Evolutionary conservation across 75 land plant species (phyloP), one percentile per base, ranked within the genome.

Genomic region (Sequoia sempervirens): DNA sequence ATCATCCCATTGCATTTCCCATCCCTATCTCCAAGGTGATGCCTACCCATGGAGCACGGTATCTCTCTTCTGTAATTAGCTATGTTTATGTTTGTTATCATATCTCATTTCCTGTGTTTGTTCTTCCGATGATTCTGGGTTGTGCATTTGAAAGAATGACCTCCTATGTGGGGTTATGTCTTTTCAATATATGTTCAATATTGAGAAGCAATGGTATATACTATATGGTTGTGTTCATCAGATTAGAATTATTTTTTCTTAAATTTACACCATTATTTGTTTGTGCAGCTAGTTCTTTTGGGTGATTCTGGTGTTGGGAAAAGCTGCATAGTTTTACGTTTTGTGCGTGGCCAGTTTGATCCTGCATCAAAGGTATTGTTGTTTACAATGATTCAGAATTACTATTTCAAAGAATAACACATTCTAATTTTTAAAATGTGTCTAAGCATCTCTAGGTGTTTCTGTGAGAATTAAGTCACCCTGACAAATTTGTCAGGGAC

Each of bases 291-390:
- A 76, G 99, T 97, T 41, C 87, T 97, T 58, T 84, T 97, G 56
- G 99, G 99, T 5, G 96, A 96, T 88, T 97, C 99, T 37, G 99
- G 99, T 74, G 99, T 97, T 75, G 99, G 99, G 28, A 97, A 97
- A 83, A 97, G 99, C 82, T 97, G 99, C 83, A 97, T 97, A 84
- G 99, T 97, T 40, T 90, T 97, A 80, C 96, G 99, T 2, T 97
- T 97, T 90, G 99, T 97, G 82, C 94, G 99, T 83, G 99, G 99
- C 41, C 99, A 97, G 82, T 97, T 97, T 86, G 99, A 97, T 81
- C 98, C 99, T 56, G 87, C 98, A 6, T 97, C 99, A 40, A 97
- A 97, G 98, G 99, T 96, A 75, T 46, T 58, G 2, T 46, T 78
- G 18, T 46, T 85, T 43, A 26, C 32, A 45, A 28, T 3, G 28